Evolutionary conservation across 179 eudicot species (phyloP).

Genomic region (Beta corolliflora): DNA sequence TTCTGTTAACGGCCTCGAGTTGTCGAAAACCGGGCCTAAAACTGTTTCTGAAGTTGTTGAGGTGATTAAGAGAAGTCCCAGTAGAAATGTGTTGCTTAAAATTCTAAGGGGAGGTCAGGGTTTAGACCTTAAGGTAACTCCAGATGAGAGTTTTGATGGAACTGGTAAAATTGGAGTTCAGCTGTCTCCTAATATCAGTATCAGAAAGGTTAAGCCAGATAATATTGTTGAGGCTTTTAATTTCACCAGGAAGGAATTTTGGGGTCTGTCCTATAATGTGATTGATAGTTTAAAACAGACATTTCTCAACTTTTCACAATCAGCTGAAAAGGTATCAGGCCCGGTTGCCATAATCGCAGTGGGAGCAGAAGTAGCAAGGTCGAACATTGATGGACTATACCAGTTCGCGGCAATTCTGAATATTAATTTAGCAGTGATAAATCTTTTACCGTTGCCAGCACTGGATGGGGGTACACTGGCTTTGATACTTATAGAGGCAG

Average conservation of each 20-base stretch:
- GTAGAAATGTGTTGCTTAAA: constrained; percentile 57
- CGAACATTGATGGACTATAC: constrained; percentile 74
- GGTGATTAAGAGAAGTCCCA: constrained; percentile 70
- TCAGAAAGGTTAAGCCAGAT: constrained; percentile 56
- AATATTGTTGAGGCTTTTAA: constrained; percentile 58
- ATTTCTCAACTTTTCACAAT: constrained; percentile 74
- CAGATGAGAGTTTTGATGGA: constrained; percentile 79
- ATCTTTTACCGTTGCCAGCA: constrained; percentile 94
- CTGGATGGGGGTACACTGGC: constrained; percentile 95
- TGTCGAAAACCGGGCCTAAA: constrained; percentile 57
- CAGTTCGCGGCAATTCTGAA: constrained; percentile 91
- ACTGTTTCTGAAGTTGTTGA: constrained; percentile 73
- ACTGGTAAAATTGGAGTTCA: constrained; percentile 96
- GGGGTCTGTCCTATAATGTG: constrained; percentile 76
- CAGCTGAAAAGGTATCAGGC: constrained; percentile 91
- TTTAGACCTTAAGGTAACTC: constrained; percentile 64
- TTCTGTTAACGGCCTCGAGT: constrained; percentile 55
- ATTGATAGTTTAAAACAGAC: constrained; percentile 87
- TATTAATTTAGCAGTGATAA: constrained; percentile 88
- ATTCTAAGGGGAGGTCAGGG: constrained; percentile 52
- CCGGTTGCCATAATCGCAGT: constrained; percentile 98
- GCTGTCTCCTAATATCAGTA: constrained; percentile 70
- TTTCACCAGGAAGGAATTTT: constrained; percentile 70
- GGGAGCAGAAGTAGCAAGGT: constrained; percentile 97
- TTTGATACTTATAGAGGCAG: constrained; percentile 85